These are phyloP conservation scores for Aspergillus sp. DNA, from an alignment of 2,329 filamentous ascomycete genomes.

Conservation along the genomic window DNA sequence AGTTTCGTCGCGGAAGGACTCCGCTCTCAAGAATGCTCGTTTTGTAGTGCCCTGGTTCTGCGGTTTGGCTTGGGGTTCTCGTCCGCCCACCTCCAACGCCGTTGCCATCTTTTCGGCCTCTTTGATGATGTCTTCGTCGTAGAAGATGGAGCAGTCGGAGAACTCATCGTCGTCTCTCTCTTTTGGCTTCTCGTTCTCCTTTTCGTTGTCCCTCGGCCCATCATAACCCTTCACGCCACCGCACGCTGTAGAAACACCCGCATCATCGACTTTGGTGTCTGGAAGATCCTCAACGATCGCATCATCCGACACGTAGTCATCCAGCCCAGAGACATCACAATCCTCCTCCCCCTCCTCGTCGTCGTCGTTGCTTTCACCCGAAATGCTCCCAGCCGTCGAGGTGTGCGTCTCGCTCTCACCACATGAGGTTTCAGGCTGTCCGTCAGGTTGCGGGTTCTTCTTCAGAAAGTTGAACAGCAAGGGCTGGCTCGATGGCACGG, in stretches of 20 bases:
- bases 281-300: not conserved
- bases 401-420: constrained; percentile 9
- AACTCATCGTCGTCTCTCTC: constrained; percentile 30
- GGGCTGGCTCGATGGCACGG: constrained; percentile 35
- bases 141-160: constrained; percentile 33
- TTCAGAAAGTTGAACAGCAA: constrained; percentile 33
- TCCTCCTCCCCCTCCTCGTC: too few species aligned
- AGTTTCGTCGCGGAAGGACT: constrained; percentile 37
- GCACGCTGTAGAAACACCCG: constrained; percentile 8
- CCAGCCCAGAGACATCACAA: constrained; percentile 4
- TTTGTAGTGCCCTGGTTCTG: not conserved
- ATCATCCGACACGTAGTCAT: constrained; percentile 20
- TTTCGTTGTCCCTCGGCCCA: not conserved
- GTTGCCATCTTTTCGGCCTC: constrained; percentile 18
- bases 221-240: not conserved
- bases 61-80: not conserved
- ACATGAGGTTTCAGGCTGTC: constrained; percentile 6
- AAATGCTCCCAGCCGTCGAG: constrained; percentile 9
- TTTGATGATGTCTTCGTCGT: constrained; percentile 29
- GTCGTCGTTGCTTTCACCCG: too few species aligned
- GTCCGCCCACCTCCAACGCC: constrained; percentile 2
- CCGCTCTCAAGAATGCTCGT: constrained; percentile 12
- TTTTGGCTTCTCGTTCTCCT: not conserved
- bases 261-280: not conserved
- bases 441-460: constrained; percentile 9